These are phyloP conservation scores for Pythium insidiosum DNA, from an alignment of 352 stramenopile genomes.

Conservation along the genomic window DNA sequence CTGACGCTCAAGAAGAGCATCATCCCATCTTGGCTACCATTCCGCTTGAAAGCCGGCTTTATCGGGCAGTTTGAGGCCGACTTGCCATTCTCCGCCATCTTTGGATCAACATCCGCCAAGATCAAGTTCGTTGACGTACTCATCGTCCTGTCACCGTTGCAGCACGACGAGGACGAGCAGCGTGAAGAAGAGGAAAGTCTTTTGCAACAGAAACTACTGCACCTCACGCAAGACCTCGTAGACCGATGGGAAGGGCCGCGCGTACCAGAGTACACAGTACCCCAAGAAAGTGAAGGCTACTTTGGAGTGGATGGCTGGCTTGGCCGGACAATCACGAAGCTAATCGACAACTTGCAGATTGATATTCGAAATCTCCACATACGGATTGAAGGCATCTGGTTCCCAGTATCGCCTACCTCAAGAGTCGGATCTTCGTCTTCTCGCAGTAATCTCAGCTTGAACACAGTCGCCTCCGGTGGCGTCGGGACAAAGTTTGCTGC, in stretches of 20 bases:
- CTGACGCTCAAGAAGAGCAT: conserved; percentile 78
- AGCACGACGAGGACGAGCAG: conserved; percentile 61
- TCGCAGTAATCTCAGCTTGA: not conserved
- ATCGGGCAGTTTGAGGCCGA: conserved; percentile 82
- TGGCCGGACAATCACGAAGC: conserved; percentile 81
- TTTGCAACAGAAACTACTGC: conserved; percentile 58
- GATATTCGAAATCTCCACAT: conserved; percentile 85
- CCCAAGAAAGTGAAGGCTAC: conserved; percentile 78
- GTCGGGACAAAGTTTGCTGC: conserved; percentile 48
- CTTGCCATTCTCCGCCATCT: conserved; percentile 81
- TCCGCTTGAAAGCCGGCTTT: conserved; percentile 81
- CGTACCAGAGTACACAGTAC: conserved; percentile 51
- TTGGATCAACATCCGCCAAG: conserved; percentile 67
- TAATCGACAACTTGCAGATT: conserved; percentile 88
- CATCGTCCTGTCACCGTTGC: conserved; percentile 62
- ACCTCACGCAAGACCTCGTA: conserved; percentile 68
- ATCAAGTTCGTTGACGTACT: conserved; percentile 86
- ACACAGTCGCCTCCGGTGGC: not conserved
- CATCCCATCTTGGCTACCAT: conserved; percentile 75
- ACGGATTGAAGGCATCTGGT: conserved; percentile 73
- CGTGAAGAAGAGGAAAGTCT: conserved; percentile 48
- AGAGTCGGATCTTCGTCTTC: conserved; percentile 1
- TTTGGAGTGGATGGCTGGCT: conserved; percentile 87
- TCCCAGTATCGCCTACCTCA: conserved; percentile 19
- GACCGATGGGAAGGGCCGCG: conserved; percentile 71